phyloP scores from a whole-genome alignment of 2,329 filamentous ascomycete genomes.

The Pezicula radicicola region DNA sequence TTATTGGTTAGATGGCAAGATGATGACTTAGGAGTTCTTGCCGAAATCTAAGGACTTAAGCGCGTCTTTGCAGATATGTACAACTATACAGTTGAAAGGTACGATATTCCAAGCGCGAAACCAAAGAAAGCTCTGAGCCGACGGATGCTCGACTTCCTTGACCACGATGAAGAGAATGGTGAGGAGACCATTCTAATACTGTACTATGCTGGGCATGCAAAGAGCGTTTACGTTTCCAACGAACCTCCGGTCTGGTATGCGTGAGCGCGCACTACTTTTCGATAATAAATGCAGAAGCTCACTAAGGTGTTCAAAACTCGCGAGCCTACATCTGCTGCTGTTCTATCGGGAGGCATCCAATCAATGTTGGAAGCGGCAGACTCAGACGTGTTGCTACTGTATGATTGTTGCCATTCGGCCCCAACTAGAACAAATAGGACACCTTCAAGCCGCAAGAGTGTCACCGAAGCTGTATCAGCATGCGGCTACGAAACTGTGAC shows the following conservation, averaged over 20 bases:
- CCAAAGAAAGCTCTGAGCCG: conserved; percentile 5
- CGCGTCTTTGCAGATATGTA: conserved; percentile 5
- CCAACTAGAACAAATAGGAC: background rate
- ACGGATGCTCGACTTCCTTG: background rate
- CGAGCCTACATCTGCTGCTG: background rate
- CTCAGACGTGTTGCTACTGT: conserved; percentile 7
- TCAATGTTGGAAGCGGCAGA: conserved; percentile 5
- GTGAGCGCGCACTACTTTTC: conserved; percentile 3
- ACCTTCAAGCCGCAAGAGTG: background rate
- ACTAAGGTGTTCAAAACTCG: background rate
- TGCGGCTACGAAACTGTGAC: conserved; percentile 5
- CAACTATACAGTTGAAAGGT: conserved; percentile 4
- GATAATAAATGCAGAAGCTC: background rate
- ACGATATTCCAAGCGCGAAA: conserved; percentile 1
- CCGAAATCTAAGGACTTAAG: conserved; percentile 3
- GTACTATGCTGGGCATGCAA: conserved; percentile 11
- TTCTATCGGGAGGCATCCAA: background rate
- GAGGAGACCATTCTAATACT: conserved; percentile 7
- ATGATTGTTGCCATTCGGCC: conserved; percentile 6
- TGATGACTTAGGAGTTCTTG: conserved; percentile 5
- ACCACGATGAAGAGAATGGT: conserved; percentile 1
- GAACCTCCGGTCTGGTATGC: conserved; percentile 6
- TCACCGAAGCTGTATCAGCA: conserved; percentile 6
- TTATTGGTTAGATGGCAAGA: conserved; percentile 11
- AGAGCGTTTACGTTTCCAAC: conserved; percentile 1